Evolutionary conservation across 176 grass and related monocot species (phyloP).

Genomic region (Themeda triandra): DNA sequence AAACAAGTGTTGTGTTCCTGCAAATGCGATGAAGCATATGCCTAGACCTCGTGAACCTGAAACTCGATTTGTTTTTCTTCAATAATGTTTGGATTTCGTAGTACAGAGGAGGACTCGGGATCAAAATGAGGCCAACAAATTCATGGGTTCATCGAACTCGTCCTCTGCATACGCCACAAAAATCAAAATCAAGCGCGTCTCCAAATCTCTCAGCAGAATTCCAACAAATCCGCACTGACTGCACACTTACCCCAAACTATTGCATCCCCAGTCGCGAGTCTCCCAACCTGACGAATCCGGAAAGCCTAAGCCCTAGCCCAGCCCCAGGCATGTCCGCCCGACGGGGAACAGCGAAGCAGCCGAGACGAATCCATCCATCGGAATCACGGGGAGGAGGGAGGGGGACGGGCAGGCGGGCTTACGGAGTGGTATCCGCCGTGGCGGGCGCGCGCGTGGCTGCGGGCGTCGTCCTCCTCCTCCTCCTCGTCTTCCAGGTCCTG

Average conservation of each 20-base stretch:
- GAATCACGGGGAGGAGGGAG: neutral
- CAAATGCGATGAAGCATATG: neutral
- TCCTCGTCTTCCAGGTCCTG: slow-evolving; percentile 27
- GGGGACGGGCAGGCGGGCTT: slow-evolving; percentile 22
- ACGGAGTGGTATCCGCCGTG: slow-evolving; percentile 42
- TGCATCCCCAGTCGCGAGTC: neutral
- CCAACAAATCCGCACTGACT: neutral
- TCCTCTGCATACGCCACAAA: neutral
- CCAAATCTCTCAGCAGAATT: neutral
- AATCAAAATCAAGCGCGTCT: neutral
- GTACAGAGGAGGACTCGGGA: neutral
- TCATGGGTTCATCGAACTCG: neutral
- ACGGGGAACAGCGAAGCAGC: neutral
- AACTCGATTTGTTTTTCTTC: neutral
- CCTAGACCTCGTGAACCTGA: neutral
- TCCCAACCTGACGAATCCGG: neutral
- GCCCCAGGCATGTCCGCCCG: neutral
- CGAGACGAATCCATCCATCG: slow-evolving; percentile 1
- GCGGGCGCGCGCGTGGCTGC: slow-evolving; percentile 18
- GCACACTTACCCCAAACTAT: neutral
- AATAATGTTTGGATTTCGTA: neutral
- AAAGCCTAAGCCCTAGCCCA: neutral
- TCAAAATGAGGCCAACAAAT: neutral
- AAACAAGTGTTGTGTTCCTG: neutral
- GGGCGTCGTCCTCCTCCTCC: slow-evolving; percentile 24